Base-by-base conservation (phyloP, 164 flowering plant genomes). In the Magnolia sinica region DNA sequence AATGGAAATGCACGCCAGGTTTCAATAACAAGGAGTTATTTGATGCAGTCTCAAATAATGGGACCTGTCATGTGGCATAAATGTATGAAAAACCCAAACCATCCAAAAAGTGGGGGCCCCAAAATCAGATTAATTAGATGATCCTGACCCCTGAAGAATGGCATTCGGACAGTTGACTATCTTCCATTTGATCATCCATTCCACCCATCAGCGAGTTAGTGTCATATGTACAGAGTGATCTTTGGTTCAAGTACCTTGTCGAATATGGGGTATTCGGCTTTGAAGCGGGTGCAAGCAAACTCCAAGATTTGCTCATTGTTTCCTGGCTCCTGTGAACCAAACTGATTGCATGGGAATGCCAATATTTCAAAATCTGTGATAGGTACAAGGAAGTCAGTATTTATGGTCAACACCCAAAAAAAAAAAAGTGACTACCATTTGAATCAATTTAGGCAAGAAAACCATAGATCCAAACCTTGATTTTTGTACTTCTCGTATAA, bases 311-410 rank as follows among this genome's bases (percentile, higher is more conserved):
- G 73, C n/a, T 92, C 95, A 81, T 86, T 91, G 67, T 24, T 84
- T 45, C 98, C 97, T 14, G 98, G 98, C 79, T 94, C 98, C 83
- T 94, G 95, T 4, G 70, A 83, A 7, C 88, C 91, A 84, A 94
- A 94, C 82, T 94, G 98, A 76, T 94, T 94, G 86, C 97, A 92
- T 52, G 98, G 97, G 75, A 95, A 95, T 66, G 98, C 99, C 68
- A 96, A 79, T 79, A 96, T 94, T 81, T 96, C 98, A 7, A 94
- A 68, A 22, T 93, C 99, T 96, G 61, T 55, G 18, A 55, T 7
- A 4, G 61, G 18, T 55, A 55, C 13, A 16, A 55, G 45, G 45
- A 37, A 37, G 45, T 37, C 45, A 37, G 45, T 37, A 37, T 6
- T 37, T 37, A 37, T 4, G 45, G 4, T 37, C 45, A 1, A 31